Percentiles rank a stretch among this genome's conserved stretches.
Conservation (phyloP, 2,329 filamentous ascomycete genomes). For the Verticillium alfalfae region DNA sequence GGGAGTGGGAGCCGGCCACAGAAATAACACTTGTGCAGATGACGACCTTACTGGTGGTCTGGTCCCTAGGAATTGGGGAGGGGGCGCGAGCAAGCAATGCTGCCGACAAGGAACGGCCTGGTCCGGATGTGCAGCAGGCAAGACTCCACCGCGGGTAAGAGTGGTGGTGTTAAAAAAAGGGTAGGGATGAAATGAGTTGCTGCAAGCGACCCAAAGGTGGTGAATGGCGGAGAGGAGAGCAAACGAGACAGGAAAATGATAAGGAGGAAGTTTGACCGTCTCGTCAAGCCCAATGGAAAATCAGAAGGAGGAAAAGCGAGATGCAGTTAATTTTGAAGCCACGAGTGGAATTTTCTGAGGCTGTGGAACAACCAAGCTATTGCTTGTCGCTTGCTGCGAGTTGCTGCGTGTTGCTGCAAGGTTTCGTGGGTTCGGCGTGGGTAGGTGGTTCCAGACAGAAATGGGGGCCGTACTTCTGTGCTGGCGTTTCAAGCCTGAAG, state of each 20-base stretch:
- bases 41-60: neutral
- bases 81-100: neutral
- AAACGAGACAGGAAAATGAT: neutral
- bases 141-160: neutral
- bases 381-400: neutral
- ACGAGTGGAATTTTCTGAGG: neutral
- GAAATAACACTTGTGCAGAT: neutral
- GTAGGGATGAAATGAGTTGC: neutral
- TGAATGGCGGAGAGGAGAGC: neutral
- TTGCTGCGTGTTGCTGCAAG: neutral
- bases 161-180: neutral
- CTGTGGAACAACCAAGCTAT: neutral
- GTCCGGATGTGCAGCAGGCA: neutral
- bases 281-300: neutral
- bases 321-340: neutral
- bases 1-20: slow-evolving; percentile 3
- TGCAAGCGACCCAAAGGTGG: neutral
- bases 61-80: neutral
- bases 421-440: slow-evolving; percentile 1
- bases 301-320: neutral
- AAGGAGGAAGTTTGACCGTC: neutral
- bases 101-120: neutral
- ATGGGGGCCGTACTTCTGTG: neutral
- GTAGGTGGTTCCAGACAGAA: neutral
- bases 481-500: slow-evolving; percentile 1